These are phyloP conservation scores for Botrytis paeoniae DNA, from an alignment of 2,329 filamentous ascomycete species.

Conservation along the genomic window DNA sequence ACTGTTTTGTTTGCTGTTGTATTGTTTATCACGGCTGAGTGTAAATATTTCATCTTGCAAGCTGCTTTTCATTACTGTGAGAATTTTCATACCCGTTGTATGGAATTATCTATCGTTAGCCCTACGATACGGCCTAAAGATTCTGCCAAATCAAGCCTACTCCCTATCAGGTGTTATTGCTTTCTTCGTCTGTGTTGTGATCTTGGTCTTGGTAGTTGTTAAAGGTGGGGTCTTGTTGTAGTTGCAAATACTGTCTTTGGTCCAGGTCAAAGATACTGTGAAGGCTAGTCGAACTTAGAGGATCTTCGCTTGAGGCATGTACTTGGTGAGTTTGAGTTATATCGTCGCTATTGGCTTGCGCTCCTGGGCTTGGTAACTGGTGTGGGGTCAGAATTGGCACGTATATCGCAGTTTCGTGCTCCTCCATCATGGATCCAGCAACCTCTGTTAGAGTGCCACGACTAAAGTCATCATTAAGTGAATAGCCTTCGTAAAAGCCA, in stretches of 20 bases:
- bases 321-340: background rate
- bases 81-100: background rate
- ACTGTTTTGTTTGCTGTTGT: too few relatives aligned
- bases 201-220: background rate
- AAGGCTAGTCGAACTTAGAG: background rate
- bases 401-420: background rate
- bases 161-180: background rate
- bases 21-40: background rate
- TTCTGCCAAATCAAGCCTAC: background rate
- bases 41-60: background rate
- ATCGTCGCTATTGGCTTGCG: background rate
- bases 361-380: background rate
- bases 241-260: background rate
- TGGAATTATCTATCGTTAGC: background rate
- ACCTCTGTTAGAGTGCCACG: background rate
- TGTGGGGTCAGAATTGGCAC: background rate
- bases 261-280: background rate
- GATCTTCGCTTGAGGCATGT: background rate
- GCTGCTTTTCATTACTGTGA: background rate
- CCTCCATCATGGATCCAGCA: background rate
- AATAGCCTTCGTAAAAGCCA: background rate
- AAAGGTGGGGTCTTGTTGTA: background rate
- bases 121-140: background rate
- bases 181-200: background rate
- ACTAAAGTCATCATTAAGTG: background rate